Evolutionary conservation across 345 rosid genomes (phyloP), one percentile per base, ranked within the genome.

Genomic region (Erysimum cheiranthoides): DNA sequence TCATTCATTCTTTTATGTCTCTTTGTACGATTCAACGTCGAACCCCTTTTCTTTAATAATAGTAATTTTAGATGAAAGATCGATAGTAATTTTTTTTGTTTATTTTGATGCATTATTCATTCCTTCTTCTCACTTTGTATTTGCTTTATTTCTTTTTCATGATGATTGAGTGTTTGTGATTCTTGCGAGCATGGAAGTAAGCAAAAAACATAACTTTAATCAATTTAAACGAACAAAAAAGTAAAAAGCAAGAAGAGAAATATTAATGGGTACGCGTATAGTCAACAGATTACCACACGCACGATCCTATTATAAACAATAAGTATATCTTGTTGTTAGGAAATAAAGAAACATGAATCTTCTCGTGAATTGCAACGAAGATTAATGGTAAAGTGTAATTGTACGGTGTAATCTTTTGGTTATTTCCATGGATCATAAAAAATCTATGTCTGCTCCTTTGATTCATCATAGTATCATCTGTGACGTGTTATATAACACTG

Each of bases 341-440:
- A 78, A 58, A 65, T 16, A 51, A 66, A 72, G 77, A 66, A 66
- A 66, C 73, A 72, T 42, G 49, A 78, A 66, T 71, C 66, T 71
- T 78, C 73, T 78, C 81, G 81, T 78, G 72, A 77, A 77, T 58
- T 57, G 76, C 28, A 77, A 47, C 61, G 11, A 64, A 70, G 70
- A 31, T 70, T 30, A 57, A 64, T 64, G 66, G 12, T 57, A 28
- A 45, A 61, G 52, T 62, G 66, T 56, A 27, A 70, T 54, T 18
- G 75, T 76, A 63, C 71, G 18, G 51, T 63, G 5, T 64, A 31
- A 71, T 71, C 54, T 71, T 71, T 71, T 71, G 73, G 61, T 57
- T 56, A 64, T 70, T 63, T 45, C 27, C 71, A 62, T 53, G 59
- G 80, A 61, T 54, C 66, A 30, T 13, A 16, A 13, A 8, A 51